Evolutionary conservation across 805 yeast genomes (phyloP).

Genomic region (Saccharomycopsis sp.): DNA sequence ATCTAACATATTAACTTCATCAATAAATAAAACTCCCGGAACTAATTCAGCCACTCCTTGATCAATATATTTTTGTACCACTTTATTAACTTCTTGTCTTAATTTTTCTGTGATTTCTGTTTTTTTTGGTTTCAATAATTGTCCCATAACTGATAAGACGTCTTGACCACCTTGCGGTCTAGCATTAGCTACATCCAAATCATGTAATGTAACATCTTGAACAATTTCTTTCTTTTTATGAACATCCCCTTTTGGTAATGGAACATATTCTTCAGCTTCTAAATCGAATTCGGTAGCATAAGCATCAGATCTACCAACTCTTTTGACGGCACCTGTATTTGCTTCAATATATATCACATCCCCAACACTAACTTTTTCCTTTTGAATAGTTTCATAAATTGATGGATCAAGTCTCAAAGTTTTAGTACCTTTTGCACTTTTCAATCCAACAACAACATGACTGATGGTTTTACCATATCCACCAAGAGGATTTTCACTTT

Average conservation of each 20-base stretch:
- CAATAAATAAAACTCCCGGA: slow-evolving; percentile 96
- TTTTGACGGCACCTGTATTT: slow-evolving; percentile 92
- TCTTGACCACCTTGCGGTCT: slow-evolving; percentile 97
- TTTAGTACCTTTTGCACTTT: slow-evolving; percentile 87
- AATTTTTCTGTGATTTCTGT: slow-evolving; percentile 96
- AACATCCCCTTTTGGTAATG: slow-evolving; percentile 97
- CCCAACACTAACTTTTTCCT: slow-evolving; percentile 89
- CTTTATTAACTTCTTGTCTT: slow-evolving; percentile 88
- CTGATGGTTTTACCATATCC: slow-evolving; percentile 96
- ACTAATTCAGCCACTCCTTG: slow-evolving; percentile 97
- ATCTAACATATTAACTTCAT: slow-evolving; percentile 97
- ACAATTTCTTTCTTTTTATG: slow-evolving; percentile 97
- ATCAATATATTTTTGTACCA: slow-evolving; percentile 90
- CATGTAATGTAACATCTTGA: slow-evolving; percentile 95
- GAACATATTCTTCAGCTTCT: slow-evolving; percentile 98
- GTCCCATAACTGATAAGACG: slow-evolving; percentile 93
- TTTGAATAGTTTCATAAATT: slow-evolving; percentile 87
- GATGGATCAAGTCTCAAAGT: slow-evolving; percentile 83
- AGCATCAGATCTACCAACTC: slow-evolving; percentile 98
- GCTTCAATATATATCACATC: slow-evolving; percentile 97
- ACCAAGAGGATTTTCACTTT: slow-evolving; percentile 92
- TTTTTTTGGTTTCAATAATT: slow-evolving; percentile 87
- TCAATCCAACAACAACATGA: slow-evolving; percentile 89
- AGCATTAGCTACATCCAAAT: slow-evolving; percentile 92
- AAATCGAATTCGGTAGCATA: slow-evolving; percentile 97